Evolutionary conservation across 1,284 basidiomycete species (phyloP).

Genomic region (Malassezia psittaci): DNA sequence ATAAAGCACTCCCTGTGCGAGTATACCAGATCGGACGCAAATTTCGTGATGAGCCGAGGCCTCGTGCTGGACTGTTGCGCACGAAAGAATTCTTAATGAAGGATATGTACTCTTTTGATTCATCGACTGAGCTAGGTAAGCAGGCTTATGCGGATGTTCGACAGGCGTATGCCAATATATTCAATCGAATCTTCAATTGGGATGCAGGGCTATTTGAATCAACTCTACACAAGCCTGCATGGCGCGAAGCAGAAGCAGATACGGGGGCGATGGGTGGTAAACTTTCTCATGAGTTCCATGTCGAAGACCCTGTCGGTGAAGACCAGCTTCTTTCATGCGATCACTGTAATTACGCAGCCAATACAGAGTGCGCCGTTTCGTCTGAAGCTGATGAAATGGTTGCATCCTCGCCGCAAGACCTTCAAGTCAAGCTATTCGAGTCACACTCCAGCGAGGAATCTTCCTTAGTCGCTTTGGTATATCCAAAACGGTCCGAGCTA

Average conservation of each 20-base stretch:
- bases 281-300: conserved; percentile 48
- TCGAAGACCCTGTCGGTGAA: conserved; percentile 43
- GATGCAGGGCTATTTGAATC: not conserved
- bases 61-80: conserved; percentile 45
- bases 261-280: conserved; percentile 48
- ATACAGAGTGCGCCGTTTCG: conserved; percentile 41
- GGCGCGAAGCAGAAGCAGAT: conserved; percentile 47
- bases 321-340: conserved; percentile 45
- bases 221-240: conserved; percentile 1
- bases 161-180: conserved; percentile 40
- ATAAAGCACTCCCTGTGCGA: conserved; percentile 39
- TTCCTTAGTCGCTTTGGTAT: not conserved
- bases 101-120: conserved; percentile 49
- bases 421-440: not conserved
- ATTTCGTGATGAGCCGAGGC: conserved; percentile 48
- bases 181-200: conserved; percentile 27
- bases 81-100: conserved; percentile 49
- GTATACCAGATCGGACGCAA: conserved; percentile 48
- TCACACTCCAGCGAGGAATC: not conserved
- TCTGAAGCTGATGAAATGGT: conserved; percentile 6
- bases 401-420: not conserved
- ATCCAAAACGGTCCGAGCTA: not conserved
- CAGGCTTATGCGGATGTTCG: conserved; percentile 42
- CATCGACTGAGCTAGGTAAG: conserved; percentile 13
- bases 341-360: conserved; percentile 42